Conservation (phyloP, 192 early-diverging fungal species). For the Backusella tuberculispora region DNA sequence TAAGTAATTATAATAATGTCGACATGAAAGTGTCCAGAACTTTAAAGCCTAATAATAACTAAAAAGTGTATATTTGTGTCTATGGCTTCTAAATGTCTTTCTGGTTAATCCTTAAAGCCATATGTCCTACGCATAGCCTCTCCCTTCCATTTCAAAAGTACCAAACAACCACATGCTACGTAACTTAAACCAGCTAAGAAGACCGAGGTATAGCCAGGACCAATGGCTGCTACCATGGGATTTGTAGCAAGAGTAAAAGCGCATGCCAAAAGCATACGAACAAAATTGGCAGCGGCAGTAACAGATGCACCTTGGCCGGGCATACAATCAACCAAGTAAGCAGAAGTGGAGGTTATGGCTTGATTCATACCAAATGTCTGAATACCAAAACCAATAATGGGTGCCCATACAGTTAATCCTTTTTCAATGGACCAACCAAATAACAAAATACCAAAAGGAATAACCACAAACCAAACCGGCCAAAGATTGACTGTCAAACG, state of each 20-base stretch:
- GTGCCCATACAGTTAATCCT: slow-evolving; percentile 40
- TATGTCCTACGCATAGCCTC: slow-evolving; percentile 38
- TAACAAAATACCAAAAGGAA: slow-evolving; percentile 48
- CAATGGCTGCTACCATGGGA: slow-evolving; percentile 43
- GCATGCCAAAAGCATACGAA: slow-evolving; percentile 48
- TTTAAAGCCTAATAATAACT: too few species aligned
- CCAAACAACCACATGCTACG: slow-evolving; percentile 38
- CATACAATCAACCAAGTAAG: slow-evolving; percentile 50
- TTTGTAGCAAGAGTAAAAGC: slow-evolving; percentile 44
- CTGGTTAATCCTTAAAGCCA: background rate
- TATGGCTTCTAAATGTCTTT: too few species aligned
- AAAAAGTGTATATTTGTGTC: too few species aligned
- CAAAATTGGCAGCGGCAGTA: slow-evolving; percentile 50
- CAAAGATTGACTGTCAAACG: slow-evolving; percentile 47
- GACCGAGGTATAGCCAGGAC: slow-evolving; percentile 46
- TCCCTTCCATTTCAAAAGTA: slow-evolving; percentile 47
- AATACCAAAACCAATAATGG: slow-evolving; percentile 50
- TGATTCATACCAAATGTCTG: slow-evolving; percentile 52
- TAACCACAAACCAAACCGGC: slow-evolving; percentile 41
- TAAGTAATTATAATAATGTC: too few species aligned
- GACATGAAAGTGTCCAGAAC: too few species aligned
- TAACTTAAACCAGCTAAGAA: slow-evolving; percentile 46
- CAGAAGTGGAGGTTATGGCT: slow-evolving; percentile 35
- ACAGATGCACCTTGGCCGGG: slow-evolving; percentile 52
- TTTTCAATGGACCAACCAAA: slow-evolving; percentile 51